A percentile compares a stretch with the other conserved stretches of the same genome.
Evolutionary conservation across 2,329 filamentous ascomycete genomes (phyloP).

Genomic region (Colletotrichum simmondsii): DNA sequence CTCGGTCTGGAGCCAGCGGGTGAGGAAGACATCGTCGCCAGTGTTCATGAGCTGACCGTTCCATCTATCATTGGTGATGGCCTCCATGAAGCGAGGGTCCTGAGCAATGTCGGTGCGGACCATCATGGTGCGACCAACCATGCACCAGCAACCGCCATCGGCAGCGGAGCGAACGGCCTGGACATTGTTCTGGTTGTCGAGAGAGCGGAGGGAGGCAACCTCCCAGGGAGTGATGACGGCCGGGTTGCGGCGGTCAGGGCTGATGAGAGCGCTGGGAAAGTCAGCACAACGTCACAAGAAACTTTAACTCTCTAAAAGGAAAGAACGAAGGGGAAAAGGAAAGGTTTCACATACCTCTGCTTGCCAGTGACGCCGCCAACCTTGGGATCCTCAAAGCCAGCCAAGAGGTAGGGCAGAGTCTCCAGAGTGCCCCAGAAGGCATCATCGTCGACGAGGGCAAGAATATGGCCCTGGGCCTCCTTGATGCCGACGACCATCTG

Average conservation of each 20-base stretch:
- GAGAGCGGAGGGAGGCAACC: conserved; percentile 40
- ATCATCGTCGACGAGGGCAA: conserved; percentile 44
- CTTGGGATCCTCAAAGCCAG: conserved; percentile 39
- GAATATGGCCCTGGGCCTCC: conserved; percentile 35
- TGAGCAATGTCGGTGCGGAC: conserved; percentile 39
- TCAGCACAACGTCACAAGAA: not conserved
- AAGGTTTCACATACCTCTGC: conserved; percentile 26
- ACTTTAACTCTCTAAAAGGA: too few species aligned
- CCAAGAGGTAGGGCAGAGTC: conserved; percentile 38
- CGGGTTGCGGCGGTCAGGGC: conserved; percentile 33
- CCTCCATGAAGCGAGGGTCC: conserved; percentile 38
- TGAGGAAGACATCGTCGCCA: conserved; percentile 43
- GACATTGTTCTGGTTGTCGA: conserved; percentile 34
- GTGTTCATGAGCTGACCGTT: conserved; percentile 37
- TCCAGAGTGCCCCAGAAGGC: conserved; percentile 34
- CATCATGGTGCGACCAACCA: conserved; percentile 42
- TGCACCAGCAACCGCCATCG: conserved; percentile 41
- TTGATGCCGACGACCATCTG: conserved; percentile 40
- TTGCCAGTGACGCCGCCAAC: conserved; percentile 39
- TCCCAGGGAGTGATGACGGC: conserved; percentile 41
- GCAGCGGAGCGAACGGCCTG: conserved; percentile 36
- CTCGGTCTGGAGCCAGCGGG: conserved; percentile 40
- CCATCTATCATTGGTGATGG: conserved; percentile 38
- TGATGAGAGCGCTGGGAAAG: conserved; percentile 35
- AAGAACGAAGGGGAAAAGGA: not conserved